Evolutionary conservation across 108 stramenopile species (phyloP).

Genomic region (Cyclotella distinguenda): DNA sequence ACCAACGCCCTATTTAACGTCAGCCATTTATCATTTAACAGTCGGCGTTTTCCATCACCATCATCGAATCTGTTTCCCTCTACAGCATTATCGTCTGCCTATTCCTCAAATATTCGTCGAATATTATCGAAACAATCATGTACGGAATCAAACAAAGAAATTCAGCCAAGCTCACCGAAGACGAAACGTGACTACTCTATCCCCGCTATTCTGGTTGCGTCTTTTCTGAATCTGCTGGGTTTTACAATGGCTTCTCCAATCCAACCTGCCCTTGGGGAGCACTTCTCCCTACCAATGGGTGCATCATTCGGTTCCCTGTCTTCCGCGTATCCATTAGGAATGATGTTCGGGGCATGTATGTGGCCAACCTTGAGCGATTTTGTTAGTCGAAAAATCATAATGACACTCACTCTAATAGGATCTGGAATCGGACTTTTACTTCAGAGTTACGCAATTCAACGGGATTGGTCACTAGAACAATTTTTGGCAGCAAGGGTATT

Average conservation of each 20-base stretch:
- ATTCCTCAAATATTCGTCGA: too few species aligned
- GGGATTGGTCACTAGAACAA: constrained; percentile 40
- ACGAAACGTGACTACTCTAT: constrained; percentile 39
- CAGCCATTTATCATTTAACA: too few species aligned
- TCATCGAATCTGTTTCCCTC: too few species aligned
- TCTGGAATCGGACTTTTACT: constrained; percentile 61
- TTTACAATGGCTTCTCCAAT: constrained; percentile 83
- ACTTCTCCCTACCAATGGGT: constrained; percentile 68
- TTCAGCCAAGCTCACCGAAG: background rate
- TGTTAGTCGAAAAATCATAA: constrained; percentile 59
- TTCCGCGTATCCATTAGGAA: constrained; percentile 76
- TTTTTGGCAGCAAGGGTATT: constrained; percentile 66
- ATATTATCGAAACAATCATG: background rate
- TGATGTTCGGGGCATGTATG: constrained; percentile 72
- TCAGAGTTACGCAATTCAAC: constrained; percentile 55
- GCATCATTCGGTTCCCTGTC: constrained; percentile 72
- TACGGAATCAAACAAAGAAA: background rate
- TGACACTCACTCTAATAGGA: constrained; percentile 54
- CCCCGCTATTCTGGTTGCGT: constrained; percentile 51
- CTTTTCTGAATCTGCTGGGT: constrained; percentile 75
- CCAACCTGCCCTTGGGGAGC: constrained; percentile 71
- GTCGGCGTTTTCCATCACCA: too few species aligned
- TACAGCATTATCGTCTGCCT: too few species aligned
- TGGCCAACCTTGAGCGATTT: constrained; percentile 76
- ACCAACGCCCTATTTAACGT: too few species aligned